These are phyloP conservation scores for Chaetomium strumarium DNA, from an alignment of 2,329 filamentous ascomycete species.

Conservation along the genomic window DNA sequence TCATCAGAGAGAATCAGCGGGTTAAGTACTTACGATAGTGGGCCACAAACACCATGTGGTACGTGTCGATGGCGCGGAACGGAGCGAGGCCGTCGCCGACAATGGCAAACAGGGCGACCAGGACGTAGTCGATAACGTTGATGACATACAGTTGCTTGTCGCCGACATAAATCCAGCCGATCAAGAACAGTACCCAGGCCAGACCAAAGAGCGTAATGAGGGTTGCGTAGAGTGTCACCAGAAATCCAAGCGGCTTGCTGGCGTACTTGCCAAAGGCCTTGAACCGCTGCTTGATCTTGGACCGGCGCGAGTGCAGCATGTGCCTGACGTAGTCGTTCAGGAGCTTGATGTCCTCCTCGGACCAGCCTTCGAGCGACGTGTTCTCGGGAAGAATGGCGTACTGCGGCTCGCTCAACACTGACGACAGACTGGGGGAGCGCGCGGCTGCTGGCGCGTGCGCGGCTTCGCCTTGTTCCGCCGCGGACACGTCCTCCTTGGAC, in stretches of 20 bases:
- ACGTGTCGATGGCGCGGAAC: conserved; percentile 75
- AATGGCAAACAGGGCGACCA: conserved; percentile 65
- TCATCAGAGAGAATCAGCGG: no score
- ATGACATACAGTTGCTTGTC: conserved; percentile 63
- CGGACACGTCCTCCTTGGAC: conserved; percentile 23
- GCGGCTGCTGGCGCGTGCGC: conserved; percentile 22
- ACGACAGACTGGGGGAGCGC: conserved; percentile 53
- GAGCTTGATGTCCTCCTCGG: conserved; percentile 63
- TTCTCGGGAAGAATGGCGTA: conserved; percentile 78
- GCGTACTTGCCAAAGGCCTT: conserved; percentile 78
- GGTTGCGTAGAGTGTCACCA: conserved; percentile 76
- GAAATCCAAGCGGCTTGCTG: conserved; percentile 68
- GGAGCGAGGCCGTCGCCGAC: conserved; percentile 67
- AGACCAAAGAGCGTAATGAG: conserved; percentile 80
- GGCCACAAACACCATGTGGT: conserved; percentile 79
- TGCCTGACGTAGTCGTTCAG: conserved; percentile 83
- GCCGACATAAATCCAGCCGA: conserved; percentile 82
- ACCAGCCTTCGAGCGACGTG: conserved; percentile 67
- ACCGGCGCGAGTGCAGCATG: conserved; percentile 76
- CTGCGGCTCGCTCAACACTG: conserved; percentile 60
- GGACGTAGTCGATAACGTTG: conserved; percentile 64
- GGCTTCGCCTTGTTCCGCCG: conserved; percentile 19
- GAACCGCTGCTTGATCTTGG: conserved; percentile 72
- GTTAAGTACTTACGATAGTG: conserved; percentile 56
- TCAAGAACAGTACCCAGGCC: conserved; percentile 86